Conservation (phyloP, 2,329 filamentous ascomycete species). For the Ophiostoma ulmi region DNA sequence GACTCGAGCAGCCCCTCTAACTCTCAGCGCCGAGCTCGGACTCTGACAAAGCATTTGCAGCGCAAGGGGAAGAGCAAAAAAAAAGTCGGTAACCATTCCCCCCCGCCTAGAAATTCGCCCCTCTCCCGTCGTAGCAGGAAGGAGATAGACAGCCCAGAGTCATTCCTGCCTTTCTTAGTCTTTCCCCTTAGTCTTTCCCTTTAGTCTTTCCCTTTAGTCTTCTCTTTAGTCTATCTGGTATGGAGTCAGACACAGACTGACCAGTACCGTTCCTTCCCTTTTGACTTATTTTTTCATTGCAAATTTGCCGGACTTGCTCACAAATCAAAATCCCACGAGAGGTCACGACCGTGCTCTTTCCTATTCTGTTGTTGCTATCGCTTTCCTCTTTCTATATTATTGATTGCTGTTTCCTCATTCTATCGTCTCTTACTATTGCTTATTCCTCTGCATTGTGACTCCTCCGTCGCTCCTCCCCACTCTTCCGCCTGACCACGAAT, state of each 20-base stretch:
- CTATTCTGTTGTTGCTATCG: not conserved
- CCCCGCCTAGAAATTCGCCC: not conserved
- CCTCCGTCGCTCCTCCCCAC: not conserved
- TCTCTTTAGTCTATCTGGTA: not conserved
- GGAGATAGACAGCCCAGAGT: too few species aligned
- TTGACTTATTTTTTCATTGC: conserved; percentile 18
- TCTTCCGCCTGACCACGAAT: not conserved
- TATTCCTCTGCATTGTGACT: not conserved
- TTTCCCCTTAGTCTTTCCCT: not conserved
- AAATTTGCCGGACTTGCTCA: conserved; percentile 23
- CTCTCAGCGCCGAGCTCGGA: conserved; percentile 24
- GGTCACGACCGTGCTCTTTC: conserved; percentile 12
- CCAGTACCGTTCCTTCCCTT: conserved; percentile 21
- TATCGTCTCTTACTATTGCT: not conserved
- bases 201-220: too few species aligned
- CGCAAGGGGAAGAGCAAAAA: not conserved
- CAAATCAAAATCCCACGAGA: conserved; percentile 26
- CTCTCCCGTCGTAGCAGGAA: not conserved
- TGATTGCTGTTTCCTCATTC: not conserved
- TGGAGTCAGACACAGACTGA: conserved; percentile 6
- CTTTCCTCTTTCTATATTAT: not conserved
- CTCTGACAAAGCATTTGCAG: conserved; percentile 19
- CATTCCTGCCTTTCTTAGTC: not conserved
- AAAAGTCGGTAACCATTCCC: not conserved
- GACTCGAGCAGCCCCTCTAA: not conserved